Evolutionary conservation across 495 filamentous ascomycete species (phyloP).

Genomic region (Hypoxylon rickii): DNA sequence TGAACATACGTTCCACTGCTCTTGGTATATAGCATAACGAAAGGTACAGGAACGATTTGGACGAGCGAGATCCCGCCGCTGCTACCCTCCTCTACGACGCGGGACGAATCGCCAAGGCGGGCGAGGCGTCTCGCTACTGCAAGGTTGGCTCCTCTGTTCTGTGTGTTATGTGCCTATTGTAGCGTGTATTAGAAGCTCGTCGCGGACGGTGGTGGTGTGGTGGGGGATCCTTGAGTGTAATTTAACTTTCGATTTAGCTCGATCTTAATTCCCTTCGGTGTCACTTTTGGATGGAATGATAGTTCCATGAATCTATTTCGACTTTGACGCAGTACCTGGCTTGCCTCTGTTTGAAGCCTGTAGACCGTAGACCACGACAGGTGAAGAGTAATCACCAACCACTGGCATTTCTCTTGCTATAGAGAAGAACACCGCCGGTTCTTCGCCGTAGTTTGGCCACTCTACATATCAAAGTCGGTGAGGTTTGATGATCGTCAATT

Average conservation of each 20-base stretch:
- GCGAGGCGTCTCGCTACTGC: constrained; percentile 32
- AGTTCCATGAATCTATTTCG: background rate
- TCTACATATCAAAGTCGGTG: constrained; percentile 21
- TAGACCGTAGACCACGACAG: no score
- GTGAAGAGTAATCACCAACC: background rate
- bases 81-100: constrained; percentile 28
- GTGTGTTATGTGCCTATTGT: no score
- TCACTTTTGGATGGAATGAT: constrained; percentile 7
- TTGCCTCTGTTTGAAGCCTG: no score
- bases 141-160: background rate
- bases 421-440: background rate
- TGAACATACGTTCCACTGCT: constrained; percentile 12
- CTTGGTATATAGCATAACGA: constrained; percentile 2
- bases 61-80: constrained; percentile 29
- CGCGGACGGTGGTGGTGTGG: constrained; percentile 4
- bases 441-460: constrained; percentile 1
- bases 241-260: constrained; percentile 19
- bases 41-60: background rate
- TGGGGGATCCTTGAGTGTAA: constrained; percentile 16
- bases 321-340: no score
- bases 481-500: constrained; percentile 19
- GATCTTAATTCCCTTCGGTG: constrained; percentile 5
- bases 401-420: background rate
- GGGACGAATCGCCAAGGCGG: constrained; percentile 30
- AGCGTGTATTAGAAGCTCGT: constrained; percentile 9